Conservation (phyloP, 371 early-diverging fungal species). For the Rhizopus sp. region DNA sequence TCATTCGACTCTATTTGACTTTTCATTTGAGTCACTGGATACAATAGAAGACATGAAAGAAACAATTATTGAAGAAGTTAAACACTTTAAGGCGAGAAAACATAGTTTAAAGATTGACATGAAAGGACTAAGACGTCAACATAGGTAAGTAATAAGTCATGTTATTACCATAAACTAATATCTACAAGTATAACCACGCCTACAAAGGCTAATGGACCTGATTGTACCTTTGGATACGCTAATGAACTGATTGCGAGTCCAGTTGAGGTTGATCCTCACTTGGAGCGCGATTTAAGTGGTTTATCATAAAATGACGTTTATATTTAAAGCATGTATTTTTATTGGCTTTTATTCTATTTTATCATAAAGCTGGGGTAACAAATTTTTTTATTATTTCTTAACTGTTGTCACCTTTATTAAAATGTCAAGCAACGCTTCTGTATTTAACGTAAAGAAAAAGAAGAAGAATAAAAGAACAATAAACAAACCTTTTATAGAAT, state of each 20-base stretch:
- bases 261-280: slow-evolving; percentile 20
- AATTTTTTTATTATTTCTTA: too few relatives aligned
- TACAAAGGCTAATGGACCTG: slow-evolving; percentile 11
- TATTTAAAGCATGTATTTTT: not conserved
- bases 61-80: slow-evolving; percentile 86
- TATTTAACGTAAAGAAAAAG: too few relatives aligned
- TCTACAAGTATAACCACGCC: slow-evolving; percentile 16
- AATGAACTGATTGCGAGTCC: slow-evolving; percentile 26
- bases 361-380: too few relatives aligned
- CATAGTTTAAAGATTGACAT: slow-evolving; percentile 27
- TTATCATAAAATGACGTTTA: not conserved
- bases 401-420: too few relatives aligned
- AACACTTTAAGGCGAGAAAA: slow-evolving; percentile 57
- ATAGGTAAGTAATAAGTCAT: too few relatives aligned
- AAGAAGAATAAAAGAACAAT: not conserved
- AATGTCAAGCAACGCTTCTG: too few relatives aligned
- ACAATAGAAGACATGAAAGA: slow-evolving; percentile 85
- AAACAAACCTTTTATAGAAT: not conserved
- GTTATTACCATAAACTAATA: too few relatives aligned
- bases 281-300: slow-evolving; percentile 30
- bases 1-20: slow-evolving; percentile 76
- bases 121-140: slow-evolving; percentile 22
- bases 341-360: too few relatives aligned
- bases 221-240: slow-evolving; percentile 12
- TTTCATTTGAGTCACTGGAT: slow-evolving; percentile 86